Conservation (phyloP, 352 stramenopile genomes). For the Globisporangium ultimum region DNA sequence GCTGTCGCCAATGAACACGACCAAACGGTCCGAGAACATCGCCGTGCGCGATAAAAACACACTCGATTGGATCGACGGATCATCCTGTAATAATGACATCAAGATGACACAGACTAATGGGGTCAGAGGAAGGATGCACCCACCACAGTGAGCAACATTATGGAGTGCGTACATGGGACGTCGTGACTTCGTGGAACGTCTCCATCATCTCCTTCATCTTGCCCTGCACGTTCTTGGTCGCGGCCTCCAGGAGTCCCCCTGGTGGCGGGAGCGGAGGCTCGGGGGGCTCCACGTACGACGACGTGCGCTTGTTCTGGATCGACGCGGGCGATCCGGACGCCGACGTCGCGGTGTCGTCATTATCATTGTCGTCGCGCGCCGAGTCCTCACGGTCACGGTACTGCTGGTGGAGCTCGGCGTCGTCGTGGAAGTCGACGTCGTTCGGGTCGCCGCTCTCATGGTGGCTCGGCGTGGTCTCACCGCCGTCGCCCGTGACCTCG, state of each 20-base stretch:
- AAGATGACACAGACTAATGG: background rate
- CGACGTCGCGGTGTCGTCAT: conserved; percentile 35
- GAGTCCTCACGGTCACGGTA: conserved; percentile 42
- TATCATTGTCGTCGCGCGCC: conserved; percentile 15
- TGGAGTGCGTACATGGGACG: conserved; percentile 24
- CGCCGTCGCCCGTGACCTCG: conserved; percentile 11
- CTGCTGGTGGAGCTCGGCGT: conserved; percentile 32
- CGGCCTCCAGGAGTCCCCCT: conserved; percentile 53
- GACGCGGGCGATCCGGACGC: conserved; percentile 14
- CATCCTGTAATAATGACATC: conserved; percentile 27
- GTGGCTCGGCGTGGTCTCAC: conserved; percentile 1
- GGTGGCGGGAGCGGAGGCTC: conserved; percentile 50
- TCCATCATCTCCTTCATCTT: conserved; percentile 72
- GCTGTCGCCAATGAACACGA: conserved; percentile 66
- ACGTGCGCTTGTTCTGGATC: conserved; percentile 15
- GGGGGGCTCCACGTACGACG: conserved; percentile 60
- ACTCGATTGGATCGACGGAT: conserved; percentile 51
- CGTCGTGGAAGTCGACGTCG: conserved; percentile 35
- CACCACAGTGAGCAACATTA: background rate
- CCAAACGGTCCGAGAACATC: conserved; percentile 56
- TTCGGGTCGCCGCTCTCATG: conserved; percentile 5
- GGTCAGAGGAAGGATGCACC: too few species aligned
- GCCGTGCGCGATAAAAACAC: conserved; percentile 58
- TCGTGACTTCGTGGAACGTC: conserved; percentile 52
- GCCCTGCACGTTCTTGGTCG: conserved; percentile 65